phyloP scores from a whole-genome alignment of 2,329 filamentous ascomycete species.

The Pseudocercospora ulei region DNA sequence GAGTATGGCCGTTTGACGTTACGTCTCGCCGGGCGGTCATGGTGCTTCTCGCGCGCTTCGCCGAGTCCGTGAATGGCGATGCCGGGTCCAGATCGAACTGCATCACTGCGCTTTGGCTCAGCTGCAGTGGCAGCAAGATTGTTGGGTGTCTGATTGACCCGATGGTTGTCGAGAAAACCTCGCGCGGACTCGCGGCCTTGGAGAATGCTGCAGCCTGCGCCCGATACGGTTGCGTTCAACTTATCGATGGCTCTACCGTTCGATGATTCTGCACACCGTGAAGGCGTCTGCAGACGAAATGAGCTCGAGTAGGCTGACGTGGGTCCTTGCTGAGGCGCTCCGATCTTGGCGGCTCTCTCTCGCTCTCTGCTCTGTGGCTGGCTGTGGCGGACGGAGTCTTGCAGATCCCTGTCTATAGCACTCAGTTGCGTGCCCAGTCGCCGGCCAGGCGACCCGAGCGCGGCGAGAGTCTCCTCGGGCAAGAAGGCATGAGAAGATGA shows the following conservation, averaged over 20 bases:
- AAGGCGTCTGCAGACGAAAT: no score
- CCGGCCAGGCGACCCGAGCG: slow-evolving; percentile 5
- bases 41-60: no score
- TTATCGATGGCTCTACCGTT: no score
- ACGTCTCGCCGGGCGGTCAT: no score
- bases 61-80: slow-evolving; percentile 2
- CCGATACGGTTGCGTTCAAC: no score
- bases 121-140: no score
- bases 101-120: neutral
- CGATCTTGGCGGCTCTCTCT: slow-evolving; percentile 1
- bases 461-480: slow-evolving; percentile 8
- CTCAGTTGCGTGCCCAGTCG: slow-evolving; percentile 1
- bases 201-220: no score
- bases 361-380: slow-evolving; percentile 1
- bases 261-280: no score
- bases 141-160: no score
- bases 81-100: neutral
- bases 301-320: neutral
- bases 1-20: neutral
- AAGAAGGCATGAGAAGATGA: neutral
- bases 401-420: neutral
- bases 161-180: no score
- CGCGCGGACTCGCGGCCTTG: no score
- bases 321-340: neutral
- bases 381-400: neutral